A percentile compares a stretch with the other conserved stretches of the same genome.
Evolutionary conservation across 1,284 basidiomycete genomes (phyloP).

Genomic region (Trichosporon coremiiforme): DNA sequence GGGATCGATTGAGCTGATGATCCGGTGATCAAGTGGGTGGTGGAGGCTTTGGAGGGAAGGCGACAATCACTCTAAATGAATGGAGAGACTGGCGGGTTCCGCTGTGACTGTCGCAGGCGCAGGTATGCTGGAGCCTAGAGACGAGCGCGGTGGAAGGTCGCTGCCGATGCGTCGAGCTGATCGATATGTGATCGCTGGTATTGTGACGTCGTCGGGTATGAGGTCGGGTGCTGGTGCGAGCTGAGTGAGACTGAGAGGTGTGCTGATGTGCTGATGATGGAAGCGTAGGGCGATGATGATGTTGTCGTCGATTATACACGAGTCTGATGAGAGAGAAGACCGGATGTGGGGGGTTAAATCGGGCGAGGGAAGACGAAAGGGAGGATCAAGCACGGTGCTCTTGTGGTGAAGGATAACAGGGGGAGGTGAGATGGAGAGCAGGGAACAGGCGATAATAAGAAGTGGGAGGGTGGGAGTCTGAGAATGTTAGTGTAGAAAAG

Average conservation of each 20-base stretch:
- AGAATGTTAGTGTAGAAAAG: too few relatives aligned
- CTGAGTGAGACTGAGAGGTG: not conserved
- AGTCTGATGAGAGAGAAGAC: not conserved
- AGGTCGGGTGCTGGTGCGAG: not conserved
- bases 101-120: not conserved
- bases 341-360: not conserved
- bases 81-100: not conserved
- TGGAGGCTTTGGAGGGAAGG: constrained; percentile 8
- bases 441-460: constrained; percentile 2
- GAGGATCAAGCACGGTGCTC: constrained; percentile 16
- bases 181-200: not conserved
- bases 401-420: not conserved
- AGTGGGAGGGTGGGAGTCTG: not conserved
- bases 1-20: not conserved
- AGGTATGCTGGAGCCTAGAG: too few relatives aligned
- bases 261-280: constrained; percentile 13
- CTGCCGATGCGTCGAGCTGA: constrained; percentile 6
- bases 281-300: not conserved
- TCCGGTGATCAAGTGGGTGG: not conserved
- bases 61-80: constrained; percentile 10
- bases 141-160: not conserved
- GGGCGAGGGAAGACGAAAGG: constrained; percentile 13
- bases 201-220: not conserved
- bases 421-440: not conserved
- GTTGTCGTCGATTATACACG: not conserved